phyloP scores from a whole-genome alignment of 805 yeast genomes.

The Yarrowia phangngaensis region DNA sequence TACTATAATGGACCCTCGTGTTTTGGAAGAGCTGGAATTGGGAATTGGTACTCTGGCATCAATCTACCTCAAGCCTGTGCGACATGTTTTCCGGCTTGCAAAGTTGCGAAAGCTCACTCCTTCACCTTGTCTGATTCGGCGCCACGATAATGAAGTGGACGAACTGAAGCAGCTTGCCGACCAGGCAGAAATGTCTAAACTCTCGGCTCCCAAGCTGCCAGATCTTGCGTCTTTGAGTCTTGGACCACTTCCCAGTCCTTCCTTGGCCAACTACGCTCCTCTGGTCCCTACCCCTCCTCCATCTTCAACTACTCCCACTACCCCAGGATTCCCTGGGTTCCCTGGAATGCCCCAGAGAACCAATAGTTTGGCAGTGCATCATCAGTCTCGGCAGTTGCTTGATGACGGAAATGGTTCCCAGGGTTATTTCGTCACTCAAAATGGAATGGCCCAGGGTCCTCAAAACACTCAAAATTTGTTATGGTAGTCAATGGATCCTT shows the following conservation, averaged over 20 bases:
- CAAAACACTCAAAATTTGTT: slow-evolving; percentile 15
- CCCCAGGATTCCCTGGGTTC: slow-evolving; percentile 16
- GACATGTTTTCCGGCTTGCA: slow-evolving; percentile 69
- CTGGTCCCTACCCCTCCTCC: slow-evolving; percentile 12
- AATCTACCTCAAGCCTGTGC: slow-evolving; percentile 76
- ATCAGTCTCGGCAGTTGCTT: slow-evolving; percentile 13
- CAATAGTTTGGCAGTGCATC: slow-evolving; percentile 16
- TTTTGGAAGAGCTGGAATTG: slow-evolving; percentile 76
- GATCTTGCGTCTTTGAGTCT: slow-evolving; percentile 6
- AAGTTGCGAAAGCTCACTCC: slow-evolving; percentile 49
- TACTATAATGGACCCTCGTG: slow-evolving; percentile 55
- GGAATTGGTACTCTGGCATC: slow-evolving; percentile 80
- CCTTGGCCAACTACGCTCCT: slow-evolving; percentile 12
- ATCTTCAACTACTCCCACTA: slow-evolving; percentile 2
- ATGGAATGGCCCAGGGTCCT: slow-evolving; percentile 15
- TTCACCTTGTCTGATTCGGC: slow-evolving; percentile 48
- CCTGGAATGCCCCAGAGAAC: slow-evolving; percentile 16
- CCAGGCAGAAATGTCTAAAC: slow-evolving; percentile 19
- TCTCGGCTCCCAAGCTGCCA: slow-evolving; percentile 4
- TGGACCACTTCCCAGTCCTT: slow-evolving; percentile 8
- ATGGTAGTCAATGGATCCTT: slow-evolving; percentile 1
- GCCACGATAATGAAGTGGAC: slow-evolving; percentile 25
- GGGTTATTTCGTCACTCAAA: slow-evolving; percentile 26
- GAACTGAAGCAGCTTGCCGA: slow-evolving; percentile 24
- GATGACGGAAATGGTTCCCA: slow-evolving; percentile 27